Conservation (phyloP, 345 rosid genomes). For the Odontarrhena argentea region DNA sequence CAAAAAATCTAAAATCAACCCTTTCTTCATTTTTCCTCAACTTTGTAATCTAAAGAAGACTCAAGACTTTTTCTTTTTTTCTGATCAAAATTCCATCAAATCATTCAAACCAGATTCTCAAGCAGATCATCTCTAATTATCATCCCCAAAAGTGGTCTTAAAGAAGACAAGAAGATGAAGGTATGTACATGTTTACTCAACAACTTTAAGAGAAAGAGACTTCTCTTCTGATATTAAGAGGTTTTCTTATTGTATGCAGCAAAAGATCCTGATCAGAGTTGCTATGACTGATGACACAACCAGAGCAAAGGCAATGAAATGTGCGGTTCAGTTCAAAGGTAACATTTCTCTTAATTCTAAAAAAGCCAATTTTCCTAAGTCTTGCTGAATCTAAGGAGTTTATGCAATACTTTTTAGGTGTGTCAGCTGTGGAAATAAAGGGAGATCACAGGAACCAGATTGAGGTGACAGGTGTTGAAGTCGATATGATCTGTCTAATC, state of each 20-base stretch:
- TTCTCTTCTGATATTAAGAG: slow-evolving; percentile 7
- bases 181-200: slow-evolving; percentile 26
- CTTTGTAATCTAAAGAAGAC: slow-evolving; percentile 10
- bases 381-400: slow-evolving; percentile 9
- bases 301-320: slow-evolving; percentile 37
- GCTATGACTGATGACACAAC: slow-evolving; percentile 40
- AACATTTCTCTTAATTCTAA: slow-evolving; percentile 1
- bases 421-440: slow-evolving; percentile 36
- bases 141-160: not conserved
- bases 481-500: slow-evolving; percentile 37
- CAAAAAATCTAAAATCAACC: not conserved
- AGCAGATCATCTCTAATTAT: slow-evolving; percentile 7
- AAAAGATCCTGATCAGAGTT: slow-evolving; percentile 40
- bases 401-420: slow-evolving; percentile 25
- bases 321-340: slow-evolving; percentile 30
- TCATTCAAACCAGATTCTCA: slow-evolving; percentile 7
- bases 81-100: slow-evolving; percentile 1
- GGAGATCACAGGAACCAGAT: slow-evolving; percentile 44
- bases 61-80: not conserved
- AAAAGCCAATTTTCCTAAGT: not conserved
- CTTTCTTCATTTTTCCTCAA: slow-evolving; percentile 12
- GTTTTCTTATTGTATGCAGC: slow-evolving; percentile 32
- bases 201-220: not conserved
- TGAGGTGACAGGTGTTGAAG: slow-evolving; percentile 42
- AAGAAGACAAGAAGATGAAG: slow-evolving; percentile 39